These are phyloP conservation scores for Suillus subaureus DNA, from an alignment of 768 basidiomycete species.

Conservation along the genomic window DNA sequence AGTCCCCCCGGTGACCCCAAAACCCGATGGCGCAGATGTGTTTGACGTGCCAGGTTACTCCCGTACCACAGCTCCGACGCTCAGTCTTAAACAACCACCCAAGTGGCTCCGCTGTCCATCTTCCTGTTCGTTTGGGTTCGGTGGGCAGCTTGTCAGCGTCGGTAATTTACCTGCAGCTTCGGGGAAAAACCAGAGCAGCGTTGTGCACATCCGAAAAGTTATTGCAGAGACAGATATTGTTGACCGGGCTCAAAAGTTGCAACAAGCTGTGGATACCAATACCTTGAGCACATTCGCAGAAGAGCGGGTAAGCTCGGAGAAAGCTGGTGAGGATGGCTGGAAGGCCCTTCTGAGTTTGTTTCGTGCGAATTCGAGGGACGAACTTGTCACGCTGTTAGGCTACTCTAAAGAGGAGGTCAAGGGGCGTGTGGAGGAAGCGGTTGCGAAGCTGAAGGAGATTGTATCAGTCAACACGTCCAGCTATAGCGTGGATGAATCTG, in stretches of 20 bases:
- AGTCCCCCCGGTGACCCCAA: slow-evolving; percentile 43
- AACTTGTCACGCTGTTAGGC: slow-evolving; percentile 86
- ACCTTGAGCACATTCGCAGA: slow-evolving; percentile 71
- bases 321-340: slow-evolving; percentile 64
- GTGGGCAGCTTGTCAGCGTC: slow-evolving; percentile 82
- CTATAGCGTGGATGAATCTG: slow-evolving; percentile 41
- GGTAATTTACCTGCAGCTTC: slow-evolving; percentile 73
- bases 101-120: slow-evolving; percentile 92
- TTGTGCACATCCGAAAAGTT: slow-evolving; percentile 78
- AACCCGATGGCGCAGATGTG: slow-evolving; percentile 67
- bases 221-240: slow-evolving; percentile 77
- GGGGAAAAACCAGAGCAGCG: slow-evolving; percentile 81
- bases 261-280: slow-evolving; percentile 58
- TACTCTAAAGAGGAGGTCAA: slow-evolving; percentile 90
- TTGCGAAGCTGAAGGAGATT: slow-evolving; percentile 67
- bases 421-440: slow-evolving; percentile 76
- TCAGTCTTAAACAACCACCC: slow-evolving; percentile 92
- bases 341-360: slow-evolving; percentile 88
- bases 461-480: slow-evolving; percentile 30
- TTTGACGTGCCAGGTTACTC: slow-evolving; percentile 70
- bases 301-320: slow-evolving; percentile 39
- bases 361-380: slow-evolving; percentile 85
- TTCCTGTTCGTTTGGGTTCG: slow-evolving; percentile 86
- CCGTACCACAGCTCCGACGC: slow-evolving; percentile 53
- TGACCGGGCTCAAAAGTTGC: slow-evolving; percentile 70